Conservation (phyloP, 257 asterid species). For the Datura wrightii region DNA sequence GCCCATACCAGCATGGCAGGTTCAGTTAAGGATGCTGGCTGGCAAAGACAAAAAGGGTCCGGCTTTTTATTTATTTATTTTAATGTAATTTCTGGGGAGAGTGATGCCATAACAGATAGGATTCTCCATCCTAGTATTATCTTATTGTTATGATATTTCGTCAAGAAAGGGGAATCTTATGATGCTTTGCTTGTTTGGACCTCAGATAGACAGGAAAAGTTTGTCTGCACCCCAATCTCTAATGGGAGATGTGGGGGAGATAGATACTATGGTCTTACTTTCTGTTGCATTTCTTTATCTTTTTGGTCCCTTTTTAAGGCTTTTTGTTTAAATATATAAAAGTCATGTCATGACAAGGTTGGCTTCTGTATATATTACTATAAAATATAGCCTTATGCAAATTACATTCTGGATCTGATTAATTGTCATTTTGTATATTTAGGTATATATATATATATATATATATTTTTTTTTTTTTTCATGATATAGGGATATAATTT, state of each 20-base stretch:
- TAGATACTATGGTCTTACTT: conserved; percentile 27
- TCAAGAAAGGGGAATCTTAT: conserved; percentile 39
- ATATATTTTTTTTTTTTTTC: too few species aligned
- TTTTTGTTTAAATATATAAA: conserved; percentile 31
- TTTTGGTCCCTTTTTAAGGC: conserved; percentile 25
- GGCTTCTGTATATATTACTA: conserved; percentile 38
- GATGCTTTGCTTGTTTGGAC: conserved; percentile 43
- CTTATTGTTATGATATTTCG: conserved; percentile 34
- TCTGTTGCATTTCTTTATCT: conserved; percentile 30
- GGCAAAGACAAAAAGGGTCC: conserved; percentile 40
- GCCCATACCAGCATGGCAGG: conserved; percentile 40
- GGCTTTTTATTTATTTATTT: conserved; percentile 39
- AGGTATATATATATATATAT: too few species aligned
- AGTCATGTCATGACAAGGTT: conserved; percentile 24
- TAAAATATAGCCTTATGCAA: conserved; percentile 22
- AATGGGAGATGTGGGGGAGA: conserved; percentile 34
- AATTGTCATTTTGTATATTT: conserved; percentile 23
- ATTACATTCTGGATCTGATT: conserved; percentile 4
- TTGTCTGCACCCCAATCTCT: conserved; percentile 33
- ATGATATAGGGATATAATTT: background rate
- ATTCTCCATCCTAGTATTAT: conserved; percentile 40
- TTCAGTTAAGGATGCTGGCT: conserved; percentile 35
- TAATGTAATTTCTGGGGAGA: conserved; percentile 36
- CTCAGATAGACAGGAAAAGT: conserved; percentile 34
- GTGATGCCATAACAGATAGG: conserved; percentile 40